A percentile compares a stretch with the other conserved stretches of the same genome.
phyloP scores from a whole-genome alignment of 768 basidiomycete genomes.

The Boletus sensibilis region DNA sequence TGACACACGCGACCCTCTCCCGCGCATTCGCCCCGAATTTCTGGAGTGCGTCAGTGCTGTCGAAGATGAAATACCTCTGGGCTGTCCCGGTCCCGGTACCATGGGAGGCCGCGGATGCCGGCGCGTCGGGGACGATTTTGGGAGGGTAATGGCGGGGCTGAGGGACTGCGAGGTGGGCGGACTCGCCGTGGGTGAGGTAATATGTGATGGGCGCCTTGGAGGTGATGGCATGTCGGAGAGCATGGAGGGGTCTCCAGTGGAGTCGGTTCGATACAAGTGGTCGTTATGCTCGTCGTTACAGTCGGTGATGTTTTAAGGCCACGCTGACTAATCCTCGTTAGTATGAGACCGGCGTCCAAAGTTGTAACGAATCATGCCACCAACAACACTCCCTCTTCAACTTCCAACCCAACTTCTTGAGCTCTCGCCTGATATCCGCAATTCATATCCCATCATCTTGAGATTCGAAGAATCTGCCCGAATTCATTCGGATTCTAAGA shows the following conservation, averaged over 20 bases:
- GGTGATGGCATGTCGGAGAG: slow-evolving; percentile 26
- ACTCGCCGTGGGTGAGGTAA: slow-evolving; percentile 32
- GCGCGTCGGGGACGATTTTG: slow-evolving; percentile 75
- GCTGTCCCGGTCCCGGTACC: slow-evolving; percentile 31
- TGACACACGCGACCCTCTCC: slow-evolving; percentile 96
- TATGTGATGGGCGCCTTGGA: slow-evolving; percentile 52
- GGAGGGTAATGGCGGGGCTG: slow-evolving; percentile 49
- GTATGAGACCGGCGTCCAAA: too few species aligned
- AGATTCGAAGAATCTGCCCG: not conserved
- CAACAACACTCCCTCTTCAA: not conserved
- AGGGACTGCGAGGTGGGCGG: slow-evolving; percentile 52
- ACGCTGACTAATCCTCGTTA: too few species aligned
- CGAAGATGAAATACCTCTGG: slow-evolving; percentile 82
- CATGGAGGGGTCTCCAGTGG: too few species aligned
- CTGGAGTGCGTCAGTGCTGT: slow-evolving; percentile 86
- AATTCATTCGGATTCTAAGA: not conserved
- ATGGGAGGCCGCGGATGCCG: slow-evolving; percentile 12
- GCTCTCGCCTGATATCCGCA: not conserved
- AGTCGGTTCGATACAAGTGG: not conserved
- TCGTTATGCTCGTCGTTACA: too few species aligned
- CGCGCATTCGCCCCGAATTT: slow-evolving; percentile 94
- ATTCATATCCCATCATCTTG: not conserved
- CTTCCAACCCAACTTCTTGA: not conserved
- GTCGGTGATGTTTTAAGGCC: not conserved
- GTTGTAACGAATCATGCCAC: not conserved